Evolutionary conservation across 441 rosid genomes (phyloP), one percentile per base, ranked within the genome.

Genomic region (Cnidoscolus chayamansa): DNA sequence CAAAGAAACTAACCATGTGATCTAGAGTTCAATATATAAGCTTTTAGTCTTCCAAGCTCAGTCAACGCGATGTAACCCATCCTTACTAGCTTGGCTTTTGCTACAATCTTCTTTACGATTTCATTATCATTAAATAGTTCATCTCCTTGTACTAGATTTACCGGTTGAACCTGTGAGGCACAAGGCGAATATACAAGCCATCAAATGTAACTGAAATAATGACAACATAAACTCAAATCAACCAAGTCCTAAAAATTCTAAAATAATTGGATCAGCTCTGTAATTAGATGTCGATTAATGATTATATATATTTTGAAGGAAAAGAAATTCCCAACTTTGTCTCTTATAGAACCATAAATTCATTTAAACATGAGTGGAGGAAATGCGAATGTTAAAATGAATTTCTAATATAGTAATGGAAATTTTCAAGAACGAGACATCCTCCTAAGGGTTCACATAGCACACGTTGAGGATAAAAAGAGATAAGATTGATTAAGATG

Each of bases 51-150:
- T 64, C 86, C 93, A 65, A 94, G 87, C 84, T 92, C 94, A 2
- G 81, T 75, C 73, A 80, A 77, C 1, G 89, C 81, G 77, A 92
- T 61, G 78, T 90, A 74, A 56, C 90, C 87, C 60, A 73, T 79
- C 80, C 84, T 81, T 77, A 84, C 93, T 70, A 94, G 84, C 83
- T 84, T 90, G 66, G 88, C 96, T 86, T 86, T 92, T 72, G 88
- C 82, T 78, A 83, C 82, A 78, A 94, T 82, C 85, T 86, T 92
- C 83, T 84, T 89, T 35, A 87, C 74, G 74, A 72, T 76, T 70
- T 25, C 25, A 25, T 25, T 25, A 25, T 81, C 80, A 59, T 54
- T 61, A 43, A 77, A 78, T 74, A 71, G 78, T 25, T 43, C 54
- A 72, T 84, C 79, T 67, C 73, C 82, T 13, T 25, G 78, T 56